These are phyloP conservation scores for Aspergillus versicolor DNA, from an alignment of 2,329 filamentous ascomycete genomes.

Conservation along the genomic window DNA sequence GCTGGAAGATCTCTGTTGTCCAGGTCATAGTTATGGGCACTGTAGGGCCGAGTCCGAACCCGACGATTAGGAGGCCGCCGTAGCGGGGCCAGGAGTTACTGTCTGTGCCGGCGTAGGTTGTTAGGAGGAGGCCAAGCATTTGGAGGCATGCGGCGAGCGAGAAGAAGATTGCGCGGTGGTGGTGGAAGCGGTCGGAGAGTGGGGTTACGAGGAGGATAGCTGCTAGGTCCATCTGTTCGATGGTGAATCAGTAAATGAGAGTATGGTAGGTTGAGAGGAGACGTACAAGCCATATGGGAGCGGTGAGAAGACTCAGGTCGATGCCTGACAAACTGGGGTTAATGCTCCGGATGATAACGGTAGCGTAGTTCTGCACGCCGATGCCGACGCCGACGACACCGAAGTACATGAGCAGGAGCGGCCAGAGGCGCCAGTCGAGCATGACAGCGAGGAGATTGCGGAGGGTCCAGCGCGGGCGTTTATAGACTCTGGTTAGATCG, in stretches of 20 bases:
- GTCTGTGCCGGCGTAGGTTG: conserved; percentile 66
- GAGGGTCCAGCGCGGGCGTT: conserved; percentile 69
- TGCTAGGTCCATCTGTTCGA: conserved; percentile 76
- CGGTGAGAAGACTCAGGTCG: conserved; percentile 77
- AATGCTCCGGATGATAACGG: conserved; percentile 79
- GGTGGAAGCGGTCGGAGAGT: conserved; percentile 82
- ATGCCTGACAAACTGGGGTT: conserved; percentile 71
- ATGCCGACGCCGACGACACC: conserved; percentile 91
- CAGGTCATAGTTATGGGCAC: conserved; percentile 94
- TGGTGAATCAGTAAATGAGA: neutral
- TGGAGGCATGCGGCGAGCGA: conserved; percentile 72
- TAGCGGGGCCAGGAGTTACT: conserved; percentile 78
- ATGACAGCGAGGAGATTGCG: conserved; percentile 70
- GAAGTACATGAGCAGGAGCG: conserved; percentile 87
- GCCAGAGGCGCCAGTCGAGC: conserved; percentile 86
- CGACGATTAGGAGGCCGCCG: conserved; percentile 83
- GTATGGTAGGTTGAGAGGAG: neutral
- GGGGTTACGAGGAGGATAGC: conserved; percentile 84
- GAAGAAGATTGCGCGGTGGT: conserved; percentile 77
- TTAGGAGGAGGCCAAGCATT: conserved; percentile 75
- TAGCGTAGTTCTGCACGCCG: conserved; percentile 83
- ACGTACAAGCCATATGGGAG: conserved; percentile 87
- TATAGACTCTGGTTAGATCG: conserved; percentile 78
- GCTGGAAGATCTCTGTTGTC: conserved; percentile 88
- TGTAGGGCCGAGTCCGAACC: conserved; percentile 85